These are phyloP conservation scores for Takakia lepidozioides DNA, from an alignment of 225 moss, liverwort and hornwort genomes.

Conservation along the genomic window DNA sequence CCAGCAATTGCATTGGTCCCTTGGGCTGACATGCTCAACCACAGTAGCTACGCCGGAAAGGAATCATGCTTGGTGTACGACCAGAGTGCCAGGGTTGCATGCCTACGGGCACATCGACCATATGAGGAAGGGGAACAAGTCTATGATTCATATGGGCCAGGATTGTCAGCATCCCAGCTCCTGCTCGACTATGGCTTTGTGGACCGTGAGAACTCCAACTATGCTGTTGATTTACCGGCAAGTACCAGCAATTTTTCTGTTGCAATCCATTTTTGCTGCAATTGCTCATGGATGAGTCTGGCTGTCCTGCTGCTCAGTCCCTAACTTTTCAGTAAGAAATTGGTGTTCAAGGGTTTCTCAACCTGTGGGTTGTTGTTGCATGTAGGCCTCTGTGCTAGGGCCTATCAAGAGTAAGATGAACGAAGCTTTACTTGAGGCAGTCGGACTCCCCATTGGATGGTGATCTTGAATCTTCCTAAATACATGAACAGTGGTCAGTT, in stretches of 20 bases:
- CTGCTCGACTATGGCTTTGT: slow-evolving; percentile 95
- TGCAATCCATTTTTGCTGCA: too few relatives aligned
- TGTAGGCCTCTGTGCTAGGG: slow-evolving; percentile 69
- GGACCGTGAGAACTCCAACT: slow-evolving; percentile 58
- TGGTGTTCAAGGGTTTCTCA: too few relatives aligned
- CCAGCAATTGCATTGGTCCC: slow-evolving; percentile 69
- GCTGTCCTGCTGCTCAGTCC: too few relatives aligned
- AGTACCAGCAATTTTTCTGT: slow-evolving; percentile 4
- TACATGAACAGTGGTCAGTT: too few relatives aligned
- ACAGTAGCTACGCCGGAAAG: slow-evolving; percentile 76
- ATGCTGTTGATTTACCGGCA: slow-evolving; percentile 70
- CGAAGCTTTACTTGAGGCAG: slow-evolving; percentile 47
- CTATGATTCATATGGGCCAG: slow-evolving; percentile 87
- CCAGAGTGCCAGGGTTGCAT: slow-evolving; percentile 40
- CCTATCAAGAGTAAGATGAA: slow-evolving; percentile 59
- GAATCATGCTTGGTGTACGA: slow-evolving; percentile 78
- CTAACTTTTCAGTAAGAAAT: too few relatives aligned
- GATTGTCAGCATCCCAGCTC: slow-evolving; percentile 65
- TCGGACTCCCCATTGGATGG: slow-evolving; percentile 58
- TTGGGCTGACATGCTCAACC: slow-evolving; percentile 98
- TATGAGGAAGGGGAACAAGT: slow-evolving; percentile 84
- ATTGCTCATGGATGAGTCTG: too few relatives aligned
- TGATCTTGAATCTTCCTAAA: too few relatives aligned
- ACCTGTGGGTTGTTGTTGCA: not conserved
- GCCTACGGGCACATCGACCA: slow-evolving; percentile 53